Base-by-base conservation (phyloP, 257 asterid species). In the Coffea canephora region DNA sequence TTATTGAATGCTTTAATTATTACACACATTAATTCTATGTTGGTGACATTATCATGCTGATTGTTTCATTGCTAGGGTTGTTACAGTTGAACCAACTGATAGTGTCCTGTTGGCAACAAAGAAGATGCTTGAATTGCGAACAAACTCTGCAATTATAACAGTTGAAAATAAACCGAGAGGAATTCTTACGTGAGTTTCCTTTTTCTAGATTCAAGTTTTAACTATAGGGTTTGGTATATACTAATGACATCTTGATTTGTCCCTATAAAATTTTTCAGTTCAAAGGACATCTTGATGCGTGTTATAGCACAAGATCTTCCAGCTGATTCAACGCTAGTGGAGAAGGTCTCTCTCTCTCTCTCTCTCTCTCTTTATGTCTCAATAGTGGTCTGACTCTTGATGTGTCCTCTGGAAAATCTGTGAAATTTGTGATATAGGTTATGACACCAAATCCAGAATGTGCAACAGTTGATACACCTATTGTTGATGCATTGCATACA, bases 391-490 rank as follows among this genome's bases (percentile, higher is more conserved):
- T 54, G 5, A n/a, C 27, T 36, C 52, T 25, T 21, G 13, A 65
- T 31, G 19, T 27, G 27, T 65, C 41, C 18, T 15, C 70, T 66
- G 67, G 48, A n/a, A 55, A 21, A 18, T 19, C 41, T 74, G 43
- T 7, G 66, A n/a, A 23, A 70, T 69, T 48, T 71, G 80, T 65
- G 78, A 77, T 81, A 43, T 82, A 96, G 99, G 97, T 92, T 81
- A 94, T 96, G 97, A 92, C 98, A 69, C 91, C 95, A 65, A 94
- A 90, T 82, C 99, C 99, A 71, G 97, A 96, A 89, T 94, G 98
- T 86, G 92, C 96, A 49, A 88, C 95, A 45, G 78, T 91, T 45
- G 98, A 94, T 86, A 85, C 98, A 71, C 90, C 98, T 64, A 94
- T 96, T 77, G 95, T 96, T 59, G 97, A 96, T 81, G 99, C 99